phyloP scores from a whole-genome alignment of 805 yeast species.

The Spathaspora hagerdaliae region DNA sequence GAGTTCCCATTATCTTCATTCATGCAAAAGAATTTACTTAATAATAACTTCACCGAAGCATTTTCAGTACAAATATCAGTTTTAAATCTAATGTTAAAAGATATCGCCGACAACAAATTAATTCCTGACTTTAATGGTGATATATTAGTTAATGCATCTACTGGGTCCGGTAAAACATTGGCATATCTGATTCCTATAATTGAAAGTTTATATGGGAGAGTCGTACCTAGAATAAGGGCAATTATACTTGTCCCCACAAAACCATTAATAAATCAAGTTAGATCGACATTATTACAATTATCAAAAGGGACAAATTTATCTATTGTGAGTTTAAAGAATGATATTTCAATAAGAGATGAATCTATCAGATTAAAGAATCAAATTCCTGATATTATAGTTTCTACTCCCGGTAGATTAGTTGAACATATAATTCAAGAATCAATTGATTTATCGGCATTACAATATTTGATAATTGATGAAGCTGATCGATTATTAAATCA shows the following conservation, averaged over 20 bases:
- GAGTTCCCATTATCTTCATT: constrained; percentile 43
- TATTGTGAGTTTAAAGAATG: constrained; percentile 57
- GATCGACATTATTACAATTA: constrained; percentile 54
- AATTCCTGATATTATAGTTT: constrained; percentile 63
- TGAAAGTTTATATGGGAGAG: constrained; percentile 57
- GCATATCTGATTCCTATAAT: constrained; percentile 93
- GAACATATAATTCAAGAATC: constrained; percentile 53
- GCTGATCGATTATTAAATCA: constrained; percentile 83
- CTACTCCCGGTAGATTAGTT: constrained; percentile 82
- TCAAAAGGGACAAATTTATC: constrained; percentile 64
- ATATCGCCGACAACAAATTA: constrained; percentile 33
- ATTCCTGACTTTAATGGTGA: constrained; percentile 65
- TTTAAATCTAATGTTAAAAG: constrained; percentile 48
- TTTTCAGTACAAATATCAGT: constrained; percentile 77
- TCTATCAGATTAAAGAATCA: constrained; percentile 40
- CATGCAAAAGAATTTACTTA: constrained; percentile 44
- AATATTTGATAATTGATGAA: constrained; percentile 71
- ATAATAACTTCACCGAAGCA: constrained; percentile 49
- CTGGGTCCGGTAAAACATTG: constrained; percentile 96
- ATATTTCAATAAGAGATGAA: constrained; percentile 59
- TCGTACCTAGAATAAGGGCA: constrained; percentile 71
- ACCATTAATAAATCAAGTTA: constrained; percentile 81
- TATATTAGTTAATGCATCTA: constrained; percentile 84
- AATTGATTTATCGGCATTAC: constrained; percentile 49
- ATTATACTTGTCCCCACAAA: constrained; percentile 85